Base-by-base conservation (phyloP, 2,329 filamentous ascomycete genomes). In the Calycina marina region DNA sequence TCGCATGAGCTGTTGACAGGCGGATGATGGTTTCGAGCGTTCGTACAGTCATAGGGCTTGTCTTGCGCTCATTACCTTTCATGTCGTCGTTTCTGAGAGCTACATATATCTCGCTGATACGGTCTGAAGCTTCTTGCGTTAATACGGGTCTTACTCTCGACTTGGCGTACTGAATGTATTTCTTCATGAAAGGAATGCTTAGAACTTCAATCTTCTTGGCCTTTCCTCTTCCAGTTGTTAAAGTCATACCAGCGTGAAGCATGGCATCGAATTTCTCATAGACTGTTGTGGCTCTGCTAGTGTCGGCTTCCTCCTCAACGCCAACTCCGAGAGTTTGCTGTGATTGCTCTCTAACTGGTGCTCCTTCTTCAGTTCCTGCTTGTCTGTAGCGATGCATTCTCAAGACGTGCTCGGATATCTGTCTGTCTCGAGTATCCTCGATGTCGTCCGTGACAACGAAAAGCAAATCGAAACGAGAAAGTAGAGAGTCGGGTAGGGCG, bases 381-480 rank as follows among this genome's bases (percentile, higher is more conserved):
- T 90, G 79, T 32, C 90, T 82, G 60, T 94, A 98, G 30, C 85
- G 70, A 53, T 98, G 90, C 86, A 96, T 96, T 36, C 88, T 82
- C 18, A 98, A 67, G 35, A 98, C 90, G 50, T 98, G 90, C 58
- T 98, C 90, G 0, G 88, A 96, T 9, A 98, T 73, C 51, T 85
- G 77, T 29, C 90, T 71, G 57, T 98, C 90, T 31, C 84, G 71
- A 3, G 82, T 74, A 52, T 98, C 90, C 49, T 98, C 88, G 42
- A 98, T 96, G 49, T 98, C 90, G 54, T 98, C 90, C 1, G 90
- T 98, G 27, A 98, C 86, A 28, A 98, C 80, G 51, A 98, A 98
- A 2, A 98, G 66, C 47, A 98, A 67, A 74, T 98, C 90, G 56
- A 98, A 98, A 81, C 90, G 90, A 4, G 90, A 96, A 5, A 98